These are phyloP conservation scores for Aspergillus ellipticus DNA, from an alignment of 495 filamentous ascomycete species.

Conservation along the genomic window DNA sequence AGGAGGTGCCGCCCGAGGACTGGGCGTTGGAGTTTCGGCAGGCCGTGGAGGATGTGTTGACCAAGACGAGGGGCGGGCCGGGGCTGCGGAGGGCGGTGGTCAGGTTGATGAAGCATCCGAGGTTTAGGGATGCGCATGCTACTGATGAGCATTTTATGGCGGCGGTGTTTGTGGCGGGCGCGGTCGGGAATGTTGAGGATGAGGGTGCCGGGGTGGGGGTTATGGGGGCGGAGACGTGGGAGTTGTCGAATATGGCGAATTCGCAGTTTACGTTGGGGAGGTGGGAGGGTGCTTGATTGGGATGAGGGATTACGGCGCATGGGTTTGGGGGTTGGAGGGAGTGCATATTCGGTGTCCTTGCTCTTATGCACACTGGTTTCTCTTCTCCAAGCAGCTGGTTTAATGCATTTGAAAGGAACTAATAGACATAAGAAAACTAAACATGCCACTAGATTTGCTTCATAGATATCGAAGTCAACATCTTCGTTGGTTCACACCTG, in stretches of 20 bases:
- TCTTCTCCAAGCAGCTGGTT: too few species aligned
- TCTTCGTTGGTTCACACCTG: too few species aligned
- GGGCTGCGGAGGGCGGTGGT: constrained; percentile 42
- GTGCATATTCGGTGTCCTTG: too few species aligned
- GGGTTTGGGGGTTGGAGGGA: too few species aligned
- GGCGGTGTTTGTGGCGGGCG: constrained; percentile 51
- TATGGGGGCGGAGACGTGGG: constrained; percentile 56
- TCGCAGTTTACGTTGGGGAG: constrained; percentile 47
- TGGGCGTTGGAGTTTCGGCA: constrained; percentile 57
- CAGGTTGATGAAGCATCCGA: constrained; percentile 56
- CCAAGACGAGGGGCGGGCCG: constrained; percentile 42
- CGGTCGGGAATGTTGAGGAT: constrained; percentile 46
- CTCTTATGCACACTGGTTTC: too few species aligned
- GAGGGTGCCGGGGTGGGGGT: constrained; percentile 30
- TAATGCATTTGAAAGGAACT: too few species aligned
- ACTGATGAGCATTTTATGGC: constrained; percentile 61
- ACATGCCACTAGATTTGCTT: too few species aligned
- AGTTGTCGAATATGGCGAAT: constrained; percentile 61
- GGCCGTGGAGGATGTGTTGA: constrained; percentile 49
- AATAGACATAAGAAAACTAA: too few species aligned
- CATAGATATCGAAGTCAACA: too few species aligned
- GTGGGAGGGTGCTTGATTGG: constrained; percentile 7
- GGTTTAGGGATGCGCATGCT: constrained; percentile 55
- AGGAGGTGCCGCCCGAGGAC: constrained; percentile 47
- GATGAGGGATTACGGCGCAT: too few species aligned